Base-by-base conservation (phyloP, 2,329 filamentous ascomycete genomes). In the Diaporthe vexans region DNA sequence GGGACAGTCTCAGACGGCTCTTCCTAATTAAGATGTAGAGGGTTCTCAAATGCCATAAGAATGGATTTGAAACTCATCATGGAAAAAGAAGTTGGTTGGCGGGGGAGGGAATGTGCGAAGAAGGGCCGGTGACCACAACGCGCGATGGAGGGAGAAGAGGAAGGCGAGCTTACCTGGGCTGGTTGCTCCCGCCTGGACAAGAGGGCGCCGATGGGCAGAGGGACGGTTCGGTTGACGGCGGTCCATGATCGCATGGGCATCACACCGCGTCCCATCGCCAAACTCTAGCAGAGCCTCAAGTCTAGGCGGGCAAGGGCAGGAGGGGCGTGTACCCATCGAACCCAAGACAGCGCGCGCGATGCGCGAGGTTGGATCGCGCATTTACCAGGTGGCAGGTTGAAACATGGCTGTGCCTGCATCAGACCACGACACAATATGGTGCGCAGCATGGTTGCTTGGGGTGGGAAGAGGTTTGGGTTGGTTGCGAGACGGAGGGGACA, bases 1-100 rank as follows among this genome's bases (percentile, higher is more conserved):
- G 76, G 74, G 77, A 77, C 76, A 77, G 80, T 81, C 82, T 84
- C 82, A 84, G 81, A 84, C 83, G 83, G 83, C 83, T 84, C 83
- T 84, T 84, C 83, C 83, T 84, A 82, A 78, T 78, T 74, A 74
- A 79, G 76, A 80, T 33, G 73, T 76, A 21, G 52, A 79, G 81
- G 80, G 81, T 82, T 81, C 80, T 80, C 79, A 83, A 81, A 76
- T 54, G 21, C 46, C 33, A 65, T 19, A 5, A 76, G 24, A 4
- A 52, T 52, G n/a, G 76, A 75, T 79, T 68, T 68, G 77, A 74
- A 80, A 72, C 78, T 84, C 82, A 84, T 84, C 82, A 84, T 83
- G 13, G n/a, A 68, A 48, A 43, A 43, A 43, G 13, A 43, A 24
- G 48, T 46, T 51, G 61, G 61, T 65, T 52, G 46, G n/a, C 6